Evolutionary conservation across 495 filamentous ascomycete genomes (phyloP), one percentile per base, ranked within the genome.

Genomic region (Aspergillus campestris): DNA sequence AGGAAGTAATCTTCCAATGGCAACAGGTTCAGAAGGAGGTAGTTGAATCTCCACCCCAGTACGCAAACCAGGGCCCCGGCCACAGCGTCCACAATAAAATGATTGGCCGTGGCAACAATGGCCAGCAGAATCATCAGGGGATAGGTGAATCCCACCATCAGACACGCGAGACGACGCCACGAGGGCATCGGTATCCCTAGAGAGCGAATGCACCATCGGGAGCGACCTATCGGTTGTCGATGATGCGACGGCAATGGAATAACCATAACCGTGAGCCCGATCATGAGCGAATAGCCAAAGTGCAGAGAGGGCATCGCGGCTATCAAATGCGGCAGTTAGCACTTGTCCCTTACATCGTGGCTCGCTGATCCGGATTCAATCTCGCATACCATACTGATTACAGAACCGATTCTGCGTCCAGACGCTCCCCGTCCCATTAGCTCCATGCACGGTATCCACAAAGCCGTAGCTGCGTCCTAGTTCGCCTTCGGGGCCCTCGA

Each of bases 221-320:
- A 40, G 29, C 51, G 51, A 15, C 57, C 32, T 18, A 50, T 40
- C 10, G 51, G 44, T 12, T 60, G 56, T 36, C 53, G 61, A 34
- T 69, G 61, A 18, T 63, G 61, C 8, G 56, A 53, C 29, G 64
- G 61, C 14, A 77, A 62, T 27, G 74, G 74, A 31, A 79, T 70
- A 15, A 62, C 64, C 60, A 78, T 71, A 45, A 88, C 74, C 0
- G 84, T 87, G 12, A 81, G 62, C 10, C 85, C 85, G 48, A 89
- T 82, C 58, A 85, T 75, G 30, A 89, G 77, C 6, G 84, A 81
- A 55, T 88, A 89, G 8, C 83, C 85, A 59, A 89, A 89, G 57
- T 89, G 84, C 50, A 89, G 73, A 11, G 81, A 82, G 6, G 85
- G 85, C 85, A 89, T 89, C 11, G 85, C 85, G 18, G 85, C 85